phyloP scores from a whole-genome alignment of 164 flowering plant genomes.

The Aristolochia contorta region DNA sequence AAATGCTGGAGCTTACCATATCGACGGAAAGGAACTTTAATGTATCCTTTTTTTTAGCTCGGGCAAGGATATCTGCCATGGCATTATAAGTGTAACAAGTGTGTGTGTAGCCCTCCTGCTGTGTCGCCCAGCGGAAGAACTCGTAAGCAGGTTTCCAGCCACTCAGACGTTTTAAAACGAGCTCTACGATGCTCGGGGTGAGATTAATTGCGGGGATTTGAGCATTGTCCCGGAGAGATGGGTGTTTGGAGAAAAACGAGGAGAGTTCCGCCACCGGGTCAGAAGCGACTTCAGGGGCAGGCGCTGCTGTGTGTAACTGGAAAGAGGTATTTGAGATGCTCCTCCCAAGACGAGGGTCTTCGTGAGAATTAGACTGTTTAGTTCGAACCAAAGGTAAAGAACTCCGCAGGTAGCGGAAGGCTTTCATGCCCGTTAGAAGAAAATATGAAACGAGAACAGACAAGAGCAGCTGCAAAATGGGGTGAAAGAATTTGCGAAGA shows the following conservation, averaged over 20 bases:
- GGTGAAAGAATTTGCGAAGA: too few relatives aligned
- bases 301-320: too few relatives aligned
- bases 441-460: too few relatives aligned
- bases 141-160: slow-evolving; percentile 44
- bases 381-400: too few relatives aligned
- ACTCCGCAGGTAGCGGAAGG: too few relatives aligned
- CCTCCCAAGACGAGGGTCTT: too few relatives aligned
- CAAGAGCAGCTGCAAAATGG: too few relatives aligned
- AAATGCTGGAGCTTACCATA: slow-evolving; percentile 29
- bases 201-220: slow-evolving; percentile 10
- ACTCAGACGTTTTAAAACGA: slow-evolving; percentile 33
- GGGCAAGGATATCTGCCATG: slow-evolving; percentile 63
- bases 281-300: neutral
- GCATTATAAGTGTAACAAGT: slow-evolving; percentile 64
- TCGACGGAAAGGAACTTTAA: slow-evolving; percentile 35
- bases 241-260: slow-evolving; percentile 32
- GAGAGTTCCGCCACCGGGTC: slow-evolving; percentile 14
- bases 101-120: slow-evolving; percentile 45
- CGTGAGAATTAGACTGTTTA: too few relatives aligned
- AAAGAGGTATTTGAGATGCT: too few relatives aligned
- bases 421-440: too few relatives aligned
- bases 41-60: slow-evolving; percentile 43
- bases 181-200: slow-evolving; percentile 44
- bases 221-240: slow-evolving; percentile 12
- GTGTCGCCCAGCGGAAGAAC: slow-evolving; percentile 70